A percentile compares a stretch with the other conserved stretches of the same genome.
Evolutionary conservation across 305 asterid genomes (phyloP).

Genomic region (Fraxinus latifolia): DNA sequence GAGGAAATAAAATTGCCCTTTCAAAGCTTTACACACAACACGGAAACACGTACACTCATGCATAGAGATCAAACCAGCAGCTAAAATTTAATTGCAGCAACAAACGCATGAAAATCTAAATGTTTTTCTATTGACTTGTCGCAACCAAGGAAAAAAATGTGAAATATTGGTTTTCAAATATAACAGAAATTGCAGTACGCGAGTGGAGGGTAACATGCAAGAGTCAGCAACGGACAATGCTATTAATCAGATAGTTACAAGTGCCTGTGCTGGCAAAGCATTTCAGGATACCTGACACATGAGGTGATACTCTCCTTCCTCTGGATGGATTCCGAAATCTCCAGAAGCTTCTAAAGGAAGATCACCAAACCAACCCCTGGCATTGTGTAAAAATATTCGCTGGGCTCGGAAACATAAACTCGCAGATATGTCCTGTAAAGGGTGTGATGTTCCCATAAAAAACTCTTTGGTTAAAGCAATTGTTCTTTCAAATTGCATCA

Average conservation of each 20-base stretch:
- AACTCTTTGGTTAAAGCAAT: not conserved
- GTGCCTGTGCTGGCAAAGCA: slow-evolving; percentile 17
- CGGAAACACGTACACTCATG: not conserved
- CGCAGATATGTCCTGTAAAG: slow-evolving; percentile 75
- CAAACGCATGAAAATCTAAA: not conserved
- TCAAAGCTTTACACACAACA: not conserved
- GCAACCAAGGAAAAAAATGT: not conserved
- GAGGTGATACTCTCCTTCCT: slow-evolving; percentile 95
- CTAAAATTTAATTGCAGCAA: not conserved
- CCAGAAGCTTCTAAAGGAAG: slow-evolving; percentile 98
- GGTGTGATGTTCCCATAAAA: slow-evolving; percentile 23
- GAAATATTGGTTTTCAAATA: slow-evolving; percentile 6
- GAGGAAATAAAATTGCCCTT: not conserved
- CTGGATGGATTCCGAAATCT: slow-evolving; percentile 96
- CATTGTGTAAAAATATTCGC: slow-evolving; percentile 89
- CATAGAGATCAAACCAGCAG: not conserved
- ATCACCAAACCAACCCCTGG: slow-evolving; percentile 98
- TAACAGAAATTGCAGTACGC: not conserved
- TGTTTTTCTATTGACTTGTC: not conserved
- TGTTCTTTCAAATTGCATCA: not conserved
- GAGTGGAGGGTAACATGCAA: slow-evolving; percentile 6
- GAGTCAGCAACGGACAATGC: slow-evolving; percentile 9
- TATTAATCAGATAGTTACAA: slow-evolving; percentile 5
- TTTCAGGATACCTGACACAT: slow-evolving; percentile 84
- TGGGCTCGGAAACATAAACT: slow-evolving; percentile 94